Evolutionary conservation across 208 protist species (phyloP), one percentile per base, ranked within the genome.

Genomic region (Naegleria fowleri): DNA sequence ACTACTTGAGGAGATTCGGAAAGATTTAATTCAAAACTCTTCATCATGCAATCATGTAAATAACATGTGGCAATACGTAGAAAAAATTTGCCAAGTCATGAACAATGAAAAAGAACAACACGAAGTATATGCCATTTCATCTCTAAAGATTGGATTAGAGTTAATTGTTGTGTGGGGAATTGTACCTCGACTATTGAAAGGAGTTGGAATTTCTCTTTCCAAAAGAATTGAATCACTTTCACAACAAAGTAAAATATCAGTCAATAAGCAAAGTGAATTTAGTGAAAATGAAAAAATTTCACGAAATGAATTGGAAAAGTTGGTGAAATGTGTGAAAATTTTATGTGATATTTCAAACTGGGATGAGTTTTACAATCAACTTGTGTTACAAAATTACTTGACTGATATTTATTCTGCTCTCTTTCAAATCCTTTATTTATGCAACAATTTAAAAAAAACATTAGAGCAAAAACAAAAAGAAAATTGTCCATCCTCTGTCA

Each of bases 101-200:
- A 79, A 79, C 29, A 36, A 79, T 0, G 29, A 79, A 79, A 79
- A 33, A 36, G 29, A 79, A 79, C 3, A 5, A n/a, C 29, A 79
- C 7, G 67, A 79, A 33, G 67, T 79, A 55, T 39, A 58, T 29
- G 43, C 39, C 11, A 33, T 88, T 39, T 58, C 41, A 6, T 36
- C 19, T 38, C 6, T 58, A 38, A 88, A 88, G 38, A 88, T 38
- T 38, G 22, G 7, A 59, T 6, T 88, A 13, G 85, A 88, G 38
- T 88, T 88, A 39, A 88, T 88, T 59, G 85, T 88, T 58, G 85
- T 88, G 6, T 88, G 39, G 39, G 85, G 85, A 58, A 88, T 88
- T 3, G 9, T 58, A 33, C 85, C 85, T 88, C 9, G 85, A 58
- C 33, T 88, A 58, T 88, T 51, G 25, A 88, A 88, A 58, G 85